Evolutionary conservation across 371 early-diverging fungal species (phyloP).

Genomic region (Mucor plumbeus): DNA sequence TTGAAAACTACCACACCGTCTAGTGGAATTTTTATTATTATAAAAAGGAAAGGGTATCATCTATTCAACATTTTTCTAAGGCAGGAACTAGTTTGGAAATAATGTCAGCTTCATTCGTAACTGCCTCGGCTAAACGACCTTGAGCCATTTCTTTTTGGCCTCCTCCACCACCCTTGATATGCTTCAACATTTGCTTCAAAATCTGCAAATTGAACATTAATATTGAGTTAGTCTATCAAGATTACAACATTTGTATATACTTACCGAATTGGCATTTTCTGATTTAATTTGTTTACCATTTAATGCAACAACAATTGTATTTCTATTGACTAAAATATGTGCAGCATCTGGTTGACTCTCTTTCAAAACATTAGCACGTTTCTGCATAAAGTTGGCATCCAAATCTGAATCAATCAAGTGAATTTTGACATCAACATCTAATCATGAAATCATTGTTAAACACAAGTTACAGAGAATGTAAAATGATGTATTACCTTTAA

Average conservation of each 20-base stretch:
- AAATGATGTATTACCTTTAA: slow-evolving; percentile 25
- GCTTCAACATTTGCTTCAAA: slow-evolving; percentile 47
- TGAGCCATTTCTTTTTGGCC: slow-evolving; percentile 56
- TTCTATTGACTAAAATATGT: slow-evolving; percentile 60
- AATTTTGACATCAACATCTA: slow-evolving; percentile 50
- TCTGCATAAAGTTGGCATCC: slow-evolving; percentile 56
- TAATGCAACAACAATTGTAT: slow-evolving; percentile 55
- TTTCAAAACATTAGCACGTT: slow-evolving; percentile 57
- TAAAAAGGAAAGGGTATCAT: not conserved
- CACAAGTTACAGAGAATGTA: not conserved
- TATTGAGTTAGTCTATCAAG: not conserved
- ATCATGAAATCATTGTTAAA: not conserved
- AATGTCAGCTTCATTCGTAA: slow-evolving; percentile 27
- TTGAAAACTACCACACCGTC: not conserved
- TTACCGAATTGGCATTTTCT: slow-evolving; percentile 59
- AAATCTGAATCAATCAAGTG: slow-evolving; percentile 60
- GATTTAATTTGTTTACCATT: slow-evolving; percentile 43
- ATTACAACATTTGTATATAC: not conserved
- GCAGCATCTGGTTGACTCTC: slow-evolving; percentile 43
- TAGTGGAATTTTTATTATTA: not conserved
- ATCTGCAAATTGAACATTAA: slow-evolving; percentile 22
- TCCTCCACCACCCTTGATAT: slow-evolving; percentile 53
- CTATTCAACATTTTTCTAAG: slow-evolving; percentile 22
- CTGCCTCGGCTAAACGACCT: slow-evolving; percentile 39
- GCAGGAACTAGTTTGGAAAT: slow-evolving; percentile 40